Evolutionary conservation across 2,329 filamentous ascomycete genomes (phyloP).

Genomic region (Talaromyces sp.): DNA sequence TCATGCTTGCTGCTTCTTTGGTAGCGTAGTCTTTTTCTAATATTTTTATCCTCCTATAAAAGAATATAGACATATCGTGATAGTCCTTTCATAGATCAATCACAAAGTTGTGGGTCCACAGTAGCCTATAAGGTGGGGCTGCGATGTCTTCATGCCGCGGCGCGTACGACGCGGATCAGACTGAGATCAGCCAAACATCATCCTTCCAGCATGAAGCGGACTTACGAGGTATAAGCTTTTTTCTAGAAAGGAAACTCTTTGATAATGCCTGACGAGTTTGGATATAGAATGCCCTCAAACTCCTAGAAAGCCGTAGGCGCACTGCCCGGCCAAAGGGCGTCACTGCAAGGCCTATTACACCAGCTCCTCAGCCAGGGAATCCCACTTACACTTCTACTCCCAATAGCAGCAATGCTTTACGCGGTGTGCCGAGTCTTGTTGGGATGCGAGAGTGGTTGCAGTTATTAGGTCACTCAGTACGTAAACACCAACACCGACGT

Average conservation of each 20-base stretch:
- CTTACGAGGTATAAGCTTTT: not conserved
- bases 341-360: not conserved
- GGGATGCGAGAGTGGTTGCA: slow-evolving; percentile 31
- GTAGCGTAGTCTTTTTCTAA: slow-evolving; percentile 1
- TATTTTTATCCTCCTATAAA: not conserved
- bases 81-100: not conserved
- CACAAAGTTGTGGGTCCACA: not conserved
- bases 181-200: not conserved
- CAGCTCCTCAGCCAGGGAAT: not conserved
- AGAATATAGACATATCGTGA: not conserved
- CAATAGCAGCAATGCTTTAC: slow-evolving; percentile 12
- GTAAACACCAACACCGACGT: not conserved
- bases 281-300: slow-evolving; percentile 20
- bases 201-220: not conserved
- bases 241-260: not conserved
- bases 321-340: slow-evolving; percentile 15
- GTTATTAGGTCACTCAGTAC: slow-evolving; percentile 26
- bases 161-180: not conserved
- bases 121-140: not conserved
- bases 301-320: slow-evolving; percentile 20
- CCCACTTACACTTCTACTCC: not conserved
- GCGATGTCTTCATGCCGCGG: not conserved
- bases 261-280: slow-evolving; percentile 1
- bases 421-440: slow-evolving; percentile 24
- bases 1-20: slow-evolving; percentile 43